Percentiles rank a stretch among this genome's conserved stretches.
These are phyloP conservation scores for Cyclanthera cordifolia DNA, from an alignment of 306 rosid genomes.

Conservation along the genomic window DNA sequence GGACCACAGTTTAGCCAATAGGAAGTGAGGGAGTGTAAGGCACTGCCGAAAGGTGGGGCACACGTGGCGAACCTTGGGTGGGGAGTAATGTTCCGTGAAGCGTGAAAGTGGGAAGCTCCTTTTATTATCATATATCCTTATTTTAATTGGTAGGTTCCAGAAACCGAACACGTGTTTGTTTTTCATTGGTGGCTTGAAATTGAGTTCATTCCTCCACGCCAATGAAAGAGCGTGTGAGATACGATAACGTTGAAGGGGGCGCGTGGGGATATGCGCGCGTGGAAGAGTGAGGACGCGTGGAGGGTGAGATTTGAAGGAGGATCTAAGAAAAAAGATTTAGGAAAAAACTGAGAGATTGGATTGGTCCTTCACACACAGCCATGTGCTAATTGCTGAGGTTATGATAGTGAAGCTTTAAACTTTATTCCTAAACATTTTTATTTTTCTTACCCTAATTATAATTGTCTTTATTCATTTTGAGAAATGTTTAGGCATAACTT, in stretches of 20 bases:
- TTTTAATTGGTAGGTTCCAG: slow-evolving; percentile 7
- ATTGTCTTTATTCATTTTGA: no score
- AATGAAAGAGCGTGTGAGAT: background rate
- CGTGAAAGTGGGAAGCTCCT: background rate
- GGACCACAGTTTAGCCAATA: slow-evolving; percentile 22
- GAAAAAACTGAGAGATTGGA: slow-evolving; percentile 5
- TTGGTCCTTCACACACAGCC: slow-evolving; percentile 10
- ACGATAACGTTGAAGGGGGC: background rate
- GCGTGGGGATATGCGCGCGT: background rate
- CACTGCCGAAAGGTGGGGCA: slow-evolving; percentile 31
- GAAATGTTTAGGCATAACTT: no score
- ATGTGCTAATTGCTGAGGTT: slow-evolving; percentile 1
- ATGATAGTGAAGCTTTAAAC: background rate
- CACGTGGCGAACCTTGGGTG: slow-evolving; percentile 27
- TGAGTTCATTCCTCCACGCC: background rate
- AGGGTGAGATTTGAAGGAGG: slow-evolving; percentile 13
- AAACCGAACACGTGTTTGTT: background rate
- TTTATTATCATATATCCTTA: background rate
- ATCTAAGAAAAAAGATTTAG: slow-evolving; percentile 24
- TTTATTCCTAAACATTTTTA: background rate
- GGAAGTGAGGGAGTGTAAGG: slow-evolving; percentile 21
- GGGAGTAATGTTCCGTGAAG: slow-evolving; percentile 17
- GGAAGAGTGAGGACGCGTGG: slow-evolving; percentile 24
- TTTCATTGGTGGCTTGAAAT: background rate
- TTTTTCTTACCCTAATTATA: background rate